phyloP scores from a whole-genome alignment of 495 filamentous ascomycete species.

The Xylaria sp. region DNA sequence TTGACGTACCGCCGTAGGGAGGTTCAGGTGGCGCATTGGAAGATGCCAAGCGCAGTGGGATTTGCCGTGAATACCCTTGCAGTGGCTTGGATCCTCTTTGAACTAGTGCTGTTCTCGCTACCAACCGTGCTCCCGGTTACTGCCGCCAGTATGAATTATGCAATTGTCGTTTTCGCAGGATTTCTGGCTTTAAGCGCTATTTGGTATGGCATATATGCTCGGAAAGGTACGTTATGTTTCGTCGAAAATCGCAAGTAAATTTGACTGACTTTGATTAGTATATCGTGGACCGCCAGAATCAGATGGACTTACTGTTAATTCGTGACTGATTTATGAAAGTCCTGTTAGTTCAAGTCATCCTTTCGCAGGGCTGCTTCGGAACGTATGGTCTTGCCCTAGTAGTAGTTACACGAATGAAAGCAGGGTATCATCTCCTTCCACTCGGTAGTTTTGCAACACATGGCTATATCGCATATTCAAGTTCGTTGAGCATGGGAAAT shows the following conservation, averaged over 20 bases:
- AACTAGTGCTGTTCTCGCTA: constrained; percentile 68
- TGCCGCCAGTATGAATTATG: constrained; percentile 67
- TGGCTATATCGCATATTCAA: background rate
- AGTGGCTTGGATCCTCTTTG: constrained; percentile 57
- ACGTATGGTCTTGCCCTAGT: background rate
- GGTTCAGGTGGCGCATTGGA: constrained; percentile 60
- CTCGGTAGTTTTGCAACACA: background rate
- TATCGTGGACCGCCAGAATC: constrained; percentile 40
- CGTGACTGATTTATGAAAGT: background rate
- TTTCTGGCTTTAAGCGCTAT: constrained; percentile 58
- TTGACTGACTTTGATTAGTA: constrained; percentile 27
- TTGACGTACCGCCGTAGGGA: constrained; percentile 37
- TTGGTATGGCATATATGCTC: constrained; percentile 50
- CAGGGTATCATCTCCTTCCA: background rate
- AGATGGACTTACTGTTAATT: constrained; percentile 31
- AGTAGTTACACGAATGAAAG: background rate
- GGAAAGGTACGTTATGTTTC: constrained; percentile 33
- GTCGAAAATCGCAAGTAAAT: background rate
- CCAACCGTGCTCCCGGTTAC: constrained; percentile 67
- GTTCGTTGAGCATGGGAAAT: background rate
- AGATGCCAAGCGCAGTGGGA: constrained; percentile 57
- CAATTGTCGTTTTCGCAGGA: constrained; percentile 66
- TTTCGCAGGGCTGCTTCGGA: background rate
- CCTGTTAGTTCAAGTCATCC: background rate
- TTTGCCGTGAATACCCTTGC: constrained; percentile 54